A percentile compares a stretch with the other conserved stretches of the same genome.
Conservation (phyloP, 306 rosid species). For the Cicer pinnatifidum region DNA sequence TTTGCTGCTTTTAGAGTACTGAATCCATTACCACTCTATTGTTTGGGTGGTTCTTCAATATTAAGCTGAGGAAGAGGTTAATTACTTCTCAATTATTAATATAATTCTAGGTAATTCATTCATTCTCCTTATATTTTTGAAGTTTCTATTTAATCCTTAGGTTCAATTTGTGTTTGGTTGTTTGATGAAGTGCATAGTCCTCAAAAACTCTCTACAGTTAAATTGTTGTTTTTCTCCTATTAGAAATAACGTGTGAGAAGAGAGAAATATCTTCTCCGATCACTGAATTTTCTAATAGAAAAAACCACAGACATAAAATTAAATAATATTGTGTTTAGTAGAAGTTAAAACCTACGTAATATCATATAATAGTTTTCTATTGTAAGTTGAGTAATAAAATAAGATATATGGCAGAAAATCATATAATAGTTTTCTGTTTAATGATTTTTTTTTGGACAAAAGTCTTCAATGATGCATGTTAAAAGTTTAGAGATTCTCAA, state of each 20-base stretch:
- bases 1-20: background rate
- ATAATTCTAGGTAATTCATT: slow-evolving; percentile 48
- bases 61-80: slow-evolving; percentile 28
- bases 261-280: too few species aligned
- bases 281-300: too few species aligned
- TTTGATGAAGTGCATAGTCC: background rate
- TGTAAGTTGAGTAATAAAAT: background rate
- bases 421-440: background rate
- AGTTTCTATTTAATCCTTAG: slow-evolving; percentile 24
- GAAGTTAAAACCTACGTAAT: too few species aligned
- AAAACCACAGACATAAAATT: too few species aligned
- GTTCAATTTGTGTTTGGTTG: background rate
- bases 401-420: background rate
- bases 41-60: background rate
- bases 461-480: slow-evolving; percentile 4
- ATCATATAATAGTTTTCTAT: slow-evolving; percentile 8
- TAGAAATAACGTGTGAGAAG: too few species aligned
- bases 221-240: background rate
- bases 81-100: slow-evolving; percentile 32
- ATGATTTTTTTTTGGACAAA: too few species aligned
- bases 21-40: background rate
- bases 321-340: too few species aligned
- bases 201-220: background rate
- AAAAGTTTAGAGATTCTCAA: background rate
- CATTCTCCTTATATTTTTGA: background rate